Conservation (phyloP, 805 yeast genomes). For the Isabelozyma gotoi region DNA sequence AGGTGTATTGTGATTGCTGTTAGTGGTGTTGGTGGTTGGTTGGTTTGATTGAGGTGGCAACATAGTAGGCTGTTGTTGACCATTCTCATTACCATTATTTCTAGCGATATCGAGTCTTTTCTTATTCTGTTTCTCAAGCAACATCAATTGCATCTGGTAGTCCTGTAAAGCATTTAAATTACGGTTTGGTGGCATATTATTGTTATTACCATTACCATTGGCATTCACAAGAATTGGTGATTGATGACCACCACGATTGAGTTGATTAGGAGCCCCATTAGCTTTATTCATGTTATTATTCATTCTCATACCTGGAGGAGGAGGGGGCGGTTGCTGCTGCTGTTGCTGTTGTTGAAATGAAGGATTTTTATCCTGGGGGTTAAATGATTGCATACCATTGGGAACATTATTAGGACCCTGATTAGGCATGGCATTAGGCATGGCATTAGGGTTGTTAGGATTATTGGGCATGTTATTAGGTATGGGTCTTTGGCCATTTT, state of each 20-base stretch:
- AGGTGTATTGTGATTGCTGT: slow-evolving; percentile 7
- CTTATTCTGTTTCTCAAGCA: slow-evolving; percentile 74
- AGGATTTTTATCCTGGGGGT: neutral
- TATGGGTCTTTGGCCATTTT: neutral
- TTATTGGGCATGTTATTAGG: neutral
- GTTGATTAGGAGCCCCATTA: slow-evolving; percentile 1
- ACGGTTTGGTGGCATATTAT: slow-evolving; percentile 14
- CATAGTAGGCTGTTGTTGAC: slow-evolving; percentile 11
- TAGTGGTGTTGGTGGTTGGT: slow-evolving; percentile 11
- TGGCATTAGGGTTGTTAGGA: no score
- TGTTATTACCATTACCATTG: slow-evolving; percentile 3
- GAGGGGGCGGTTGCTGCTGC: slow-evolving; percentile 2
- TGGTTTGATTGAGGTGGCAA: slow-evolving; percentile 19
- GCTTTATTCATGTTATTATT: slow-evolving; percentile 4
- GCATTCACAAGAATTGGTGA: neutral
- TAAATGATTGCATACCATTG: neutral
- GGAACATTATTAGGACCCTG: neutral
- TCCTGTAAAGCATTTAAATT: slow-evolving; percentile 67
- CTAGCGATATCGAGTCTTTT: slow-evolving; percentile 59
- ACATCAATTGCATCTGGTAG: slow-evolving; percentile 75
- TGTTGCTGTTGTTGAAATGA: slow-evolving; percentile 6
- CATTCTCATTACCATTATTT: slow-evolving; percentile 24
- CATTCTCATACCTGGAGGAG: neutral
- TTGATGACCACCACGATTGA: slow-evolving; percentile 1
- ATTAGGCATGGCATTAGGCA: neutral